phyloP scores from a whole-genome alignment of 1,139 yeast species.

The Taphrina confusa region DNA sequence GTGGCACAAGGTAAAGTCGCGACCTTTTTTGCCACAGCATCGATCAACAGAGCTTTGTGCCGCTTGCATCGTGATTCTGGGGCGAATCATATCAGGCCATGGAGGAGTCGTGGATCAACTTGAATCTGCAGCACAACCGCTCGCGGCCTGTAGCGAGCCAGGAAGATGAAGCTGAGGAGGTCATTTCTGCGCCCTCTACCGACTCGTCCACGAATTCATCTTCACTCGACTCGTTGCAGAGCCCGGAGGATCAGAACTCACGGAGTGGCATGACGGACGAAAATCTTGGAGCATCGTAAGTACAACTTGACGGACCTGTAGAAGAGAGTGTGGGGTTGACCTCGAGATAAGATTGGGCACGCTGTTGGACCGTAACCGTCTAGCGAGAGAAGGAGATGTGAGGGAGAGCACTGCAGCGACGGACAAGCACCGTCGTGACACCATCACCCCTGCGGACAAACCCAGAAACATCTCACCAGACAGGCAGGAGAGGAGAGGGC shows the following conservation, averaged over 20 bases:
- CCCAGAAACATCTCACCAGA: neutral
- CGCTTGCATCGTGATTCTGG: no score
- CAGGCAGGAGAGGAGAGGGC: neutral
- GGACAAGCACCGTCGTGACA: slow-evolving; percentile 12
- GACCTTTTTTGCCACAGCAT: no score
- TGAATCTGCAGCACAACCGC: slow-evolving; percentile 17
- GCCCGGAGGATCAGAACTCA: slow-evolving; percentile 1
- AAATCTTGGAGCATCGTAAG: slow-evolving; percentile 25
- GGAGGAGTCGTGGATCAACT: slow-evolving; percentile 26
- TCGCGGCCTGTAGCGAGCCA: slow-evolving; percentile 7
- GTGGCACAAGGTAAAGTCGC: no score
- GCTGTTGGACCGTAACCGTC: neutral
- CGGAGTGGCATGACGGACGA: slow-evolving; percentile 30
- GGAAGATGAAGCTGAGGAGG: slow-evolving; percentile 28
- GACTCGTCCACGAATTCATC: slow-evolving; percentile 20
- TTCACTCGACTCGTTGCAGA: neutral
- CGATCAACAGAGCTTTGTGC: no score
- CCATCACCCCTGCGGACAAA: slow-evolving; percentile 14
- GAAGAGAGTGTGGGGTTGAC: neutral
- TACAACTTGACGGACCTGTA: no score
- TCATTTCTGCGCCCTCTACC: slow-evolving; percentile 27
- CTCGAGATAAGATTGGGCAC: slow-evolving; percentile 9
- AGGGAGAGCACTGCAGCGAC: neutral
- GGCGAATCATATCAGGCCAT: no score
- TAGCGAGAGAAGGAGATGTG: neutral